Conservation (phyloP, 2,329 filamentous ascomycete species). For the Aspergillus sp. region DNA sequence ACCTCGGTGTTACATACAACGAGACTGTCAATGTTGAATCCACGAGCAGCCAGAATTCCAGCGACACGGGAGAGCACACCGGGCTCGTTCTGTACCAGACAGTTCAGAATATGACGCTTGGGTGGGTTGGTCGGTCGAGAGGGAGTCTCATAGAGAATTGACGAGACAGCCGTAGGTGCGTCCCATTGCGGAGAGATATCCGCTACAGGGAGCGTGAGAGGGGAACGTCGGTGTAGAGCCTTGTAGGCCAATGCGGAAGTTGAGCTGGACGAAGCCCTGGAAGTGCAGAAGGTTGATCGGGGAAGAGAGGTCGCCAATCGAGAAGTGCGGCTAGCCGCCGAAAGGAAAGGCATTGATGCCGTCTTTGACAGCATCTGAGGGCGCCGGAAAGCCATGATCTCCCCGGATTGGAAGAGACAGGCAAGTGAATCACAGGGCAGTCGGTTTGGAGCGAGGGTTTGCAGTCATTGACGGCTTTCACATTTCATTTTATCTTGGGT, state of each 20-base stretch:
- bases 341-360: slow-evolving; percentile 32
- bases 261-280: slow-evolving; percentile 55
- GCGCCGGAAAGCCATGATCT: slow-evolving; percentile 41
- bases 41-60: slow-evolving; percentile 89
- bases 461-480: slow-evolving; percentile 18
- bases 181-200: slow-evolving; percentile 76
- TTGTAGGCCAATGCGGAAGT: slow-evolving; percentile 97
- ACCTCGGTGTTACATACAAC: slow-evolving; percentile 98
- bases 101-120: slow-evolving; percentile 96
- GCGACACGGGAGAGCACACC: slow-evolving; percentile 96
- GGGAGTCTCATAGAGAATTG: slow-evolving; percentile 98
- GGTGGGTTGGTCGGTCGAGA: slow-evolving; percentile 77
- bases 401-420: slow-evolving; percentile 17
- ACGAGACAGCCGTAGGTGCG: slow-evolving; percentile 91
- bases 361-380: slow-evolving; percentile 34
- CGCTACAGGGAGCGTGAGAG: slow-evolving; percentile 76
- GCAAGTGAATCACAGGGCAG: slow-evolving; percentile 7
- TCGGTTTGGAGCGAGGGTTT: slow-evolving; percentile 9
- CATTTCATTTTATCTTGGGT: slow-evolving; percentile 17
- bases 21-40: slow-evolving; percentile 98
- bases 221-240: slow-evolving; percentile 85
- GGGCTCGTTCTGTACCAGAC: slow-evolving; percentile 97
- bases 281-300: slow-evolving; percentile 27
- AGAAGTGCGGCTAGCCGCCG: slow-evolving; percentile 28
- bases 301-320: slow-evolving; percentile 28